Conservation (phyloP, 2,329 filamentous ascomycete species). For the Hypoxylon sp. region DNA sequence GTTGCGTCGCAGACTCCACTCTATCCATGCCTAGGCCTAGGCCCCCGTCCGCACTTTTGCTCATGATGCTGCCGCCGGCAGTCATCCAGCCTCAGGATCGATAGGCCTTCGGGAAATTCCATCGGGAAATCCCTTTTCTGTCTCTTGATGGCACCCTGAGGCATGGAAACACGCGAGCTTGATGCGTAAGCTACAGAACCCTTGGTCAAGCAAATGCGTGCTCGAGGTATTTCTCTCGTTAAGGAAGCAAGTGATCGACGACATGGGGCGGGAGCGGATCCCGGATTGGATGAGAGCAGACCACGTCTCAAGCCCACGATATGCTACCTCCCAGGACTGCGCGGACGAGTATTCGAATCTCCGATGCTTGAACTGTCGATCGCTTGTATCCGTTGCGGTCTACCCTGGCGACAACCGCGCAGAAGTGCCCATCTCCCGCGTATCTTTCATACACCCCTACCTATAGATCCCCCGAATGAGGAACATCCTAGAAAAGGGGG, state of each 20-base stretch:
- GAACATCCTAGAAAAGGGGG: conserved; percentile 23
- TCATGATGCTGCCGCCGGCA: conserved; percentile 19
- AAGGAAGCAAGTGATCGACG: conserved; percentile 30
- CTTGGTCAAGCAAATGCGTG: conserved; percentile 15
- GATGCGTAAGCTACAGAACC: conserved; percentile 13
- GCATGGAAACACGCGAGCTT: conserved; percentile 7
- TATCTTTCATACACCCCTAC: conserved; percentile 28
- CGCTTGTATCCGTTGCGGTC: conserved; percentile 7
- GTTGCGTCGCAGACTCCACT: conserved; percentile 24
- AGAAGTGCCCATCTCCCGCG: conserved; percentile 23
- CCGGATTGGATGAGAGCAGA: conserved; percentile 38
- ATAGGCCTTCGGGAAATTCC: conserved; percentile 34
- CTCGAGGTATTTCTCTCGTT: conserved; percentile 20
- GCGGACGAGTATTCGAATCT: conserved; percentile 17
- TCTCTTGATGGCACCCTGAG: conserved; percentile 27
- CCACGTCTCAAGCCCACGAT: conserved; percentile 36
- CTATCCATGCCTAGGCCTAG: conserved; percentile 10
- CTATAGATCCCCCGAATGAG: conserved; percentile 21
- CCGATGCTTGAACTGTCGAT: conserved; percentile 29
- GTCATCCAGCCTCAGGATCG: conserved; percentile 15
- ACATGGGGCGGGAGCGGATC: conserved; percentile 32
- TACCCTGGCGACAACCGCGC: conserved; percentile 11
- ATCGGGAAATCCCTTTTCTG: conserved; percentile 17
- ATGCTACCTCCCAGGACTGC: conserved; percentile 9
- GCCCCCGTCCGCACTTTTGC: conserved; percentile 12